Evolutionary conservation across 1,284 basidiomycete genomes (phyloP), one percentile per base, ranked within the genome.

Genomic region (Fomitopsis betulina): DNA sequence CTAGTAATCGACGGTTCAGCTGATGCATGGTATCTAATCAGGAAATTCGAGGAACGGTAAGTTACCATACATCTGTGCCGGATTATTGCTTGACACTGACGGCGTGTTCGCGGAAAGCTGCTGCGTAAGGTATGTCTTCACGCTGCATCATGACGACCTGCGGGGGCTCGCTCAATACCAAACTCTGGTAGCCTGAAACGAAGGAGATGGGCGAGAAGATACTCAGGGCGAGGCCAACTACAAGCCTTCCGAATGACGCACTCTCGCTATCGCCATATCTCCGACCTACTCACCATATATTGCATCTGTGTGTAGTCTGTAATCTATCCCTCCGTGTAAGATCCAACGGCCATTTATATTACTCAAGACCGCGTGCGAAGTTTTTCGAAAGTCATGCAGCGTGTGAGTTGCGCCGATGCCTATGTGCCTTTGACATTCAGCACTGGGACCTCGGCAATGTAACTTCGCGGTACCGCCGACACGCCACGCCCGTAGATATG

Each of bases 401-500:
- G 2, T 8, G 27, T 30, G 27, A 30, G 27, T 42, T 5, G 9
- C 2, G 39, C n/a, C 1, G n/a, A 21, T 19, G 17, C 3, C 39
- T 42, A 42, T 19, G 45, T n/a, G 25, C 40, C 39, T 21, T 51
- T 60, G 33, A 60, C 58, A 50, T 64, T 67, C 38, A 69, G 62
- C n/a, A 72, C 66, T 1, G 72, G 67, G 3, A 70, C 63, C 42
- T 72, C 71, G 8, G 68, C 65, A 30, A 86, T 73, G 75, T 79
- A 83, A 27, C 73, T 72, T 65, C 87, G 87, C 15, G 88, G 84
- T 50, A 97, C 84, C 0, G 85, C 78, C 0, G 93, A 94, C 6
- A 95, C 94, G 27, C 89, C 90, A 3, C 94, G 86, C 2, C 94
- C 94, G 67, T 94, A 96, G 40, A 92, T 86, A 54, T 88, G 85